Base-by-base conservation (phyloP, 2,329 filamentous ascomycete genomes). In the Fusarium guadeloupense region DNA sequence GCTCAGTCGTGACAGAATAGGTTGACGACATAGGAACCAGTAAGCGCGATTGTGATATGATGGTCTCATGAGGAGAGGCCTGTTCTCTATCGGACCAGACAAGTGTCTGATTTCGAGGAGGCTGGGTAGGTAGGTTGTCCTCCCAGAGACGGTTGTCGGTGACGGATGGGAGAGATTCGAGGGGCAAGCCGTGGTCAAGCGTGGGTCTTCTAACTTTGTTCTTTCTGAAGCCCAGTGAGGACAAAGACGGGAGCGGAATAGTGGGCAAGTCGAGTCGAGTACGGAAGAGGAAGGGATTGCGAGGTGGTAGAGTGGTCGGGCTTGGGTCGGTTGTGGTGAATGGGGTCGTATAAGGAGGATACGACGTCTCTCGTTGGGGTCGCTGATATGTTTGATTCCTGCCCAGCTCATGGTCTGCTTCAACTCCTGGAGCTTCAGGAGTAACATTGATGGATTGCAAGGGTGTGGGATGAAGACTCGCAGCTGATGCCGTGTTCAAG, bases 251-350 rank as follows among this genome's bases (percentile, higher is more conserved):
- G 30, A 70, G 64, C 4, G 71, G 64, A 5, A 68, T 53, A 2
- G 41, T 14, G 56, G 59, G 34, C 16, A 75, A 51, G 50, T 70
- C 66, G 57, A 74, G 54, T 16, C 62, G 67, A n/a, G 73, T 76
- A 41, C 72, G 71, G 65, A 76, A 74, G 35, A 69, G 67, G 31
- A 76, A 75, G 16, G 74, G 73, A 50, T 75, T 76, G 17, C 64
- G 68, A 23, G 51, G 47, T 6, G 59, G 62, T 42, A 62, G 40
- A 16, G 57, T 61, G 25, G 51, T 20, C 7, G 51, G 38, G 12
- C 52, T 20, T 8, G 51, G 38, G 12, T 48, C 35, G 17, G 62
- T 9, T 4, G 41, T 35, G 19, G 49, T n/a, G 33, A 49, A 34
- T 16, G 39, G 28, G 9, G 31, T 13, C 16, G 30, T 33, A 13